phyloP scores from a whole-genome alignment of 2,329 filamentous ascomycete genomes.

The Ophiognomonia clavigignenti-juglandacearum region DNA sequence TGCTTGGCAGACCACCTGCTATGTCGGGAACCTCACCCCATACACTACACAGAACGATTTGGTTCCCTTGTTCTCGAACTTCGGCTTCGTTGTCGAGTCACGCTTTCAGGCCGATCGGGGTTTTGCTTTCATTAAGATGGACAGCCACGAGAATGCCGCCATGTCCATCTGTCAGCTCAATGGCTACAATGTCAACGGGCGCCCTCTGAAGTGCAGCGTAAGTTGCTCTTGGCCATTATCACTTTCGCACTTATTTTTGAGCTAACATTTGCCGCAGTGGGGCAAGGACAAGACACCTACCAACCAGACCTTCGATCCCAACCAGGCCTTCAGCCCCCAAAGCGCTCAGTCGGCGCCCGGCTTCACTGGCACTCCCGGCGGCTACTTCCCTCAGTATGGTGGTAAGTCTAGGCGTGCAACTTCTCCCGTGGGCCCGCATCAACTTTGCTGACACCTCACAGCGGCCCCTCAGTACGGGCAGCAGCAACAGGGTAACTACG shows the following conservation, averaged over 20 bases:
- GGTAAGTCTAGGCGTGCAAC: slow-evolving; percentile 44
- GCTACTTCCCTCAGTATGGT: slow-evolving; percentile 92
- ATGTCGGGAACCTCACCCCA: slow-evolving; percentile 94
- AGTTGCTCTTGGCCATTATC: slow-evolving; percentile 35
- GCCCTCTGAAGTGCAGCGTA: slow-evolving; percentile 97
- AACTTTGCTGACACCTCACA: slow-evolving; percentile 47
- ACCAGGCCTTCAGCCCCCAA: slow-evolving; percentile 69
- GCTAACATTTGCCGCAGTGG: slow-evolving; percentile 61
- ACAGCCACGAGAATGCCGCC: slow-evolving; percentile 93
- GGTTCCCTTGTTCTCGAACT: slow-evolving; percentile 97
- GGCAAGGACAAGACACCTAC: slow-evolving; percentile 96
- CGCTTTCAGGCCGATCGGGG: slow-evolving; percentile 97
- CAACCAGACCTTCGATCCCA: slow-evolving; percentile 72
- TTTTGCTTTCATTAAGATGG: slow-evolving; percentile 99
- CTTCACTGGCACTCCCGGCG: slow-evolving; percentile 72
- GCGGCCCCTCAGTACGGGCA: slow-evolving; percentile 52
- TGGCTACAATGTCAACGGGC: slow-evolving; percentile 95
- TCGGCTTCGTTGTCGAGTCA: slow-evolving; percentile 94
- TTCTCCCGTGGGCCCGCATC: not conserved
- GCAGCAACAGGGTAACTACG: slow-evolving; percentile 65
- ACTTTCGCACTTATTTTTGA: not conserved
- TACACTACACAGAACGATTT: slow-evolving; percentile 97
- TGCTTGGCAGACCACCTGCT: slow-evolving; percentile 96
- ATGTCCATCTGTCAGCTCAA: slow-evolving; percentile 98
- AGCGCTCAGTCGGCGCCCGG: slow-evolving; percentile 66